phyloP scores from a whole-genome alignment of 441 rosid species.

The Lepidium campestre region DNA sequence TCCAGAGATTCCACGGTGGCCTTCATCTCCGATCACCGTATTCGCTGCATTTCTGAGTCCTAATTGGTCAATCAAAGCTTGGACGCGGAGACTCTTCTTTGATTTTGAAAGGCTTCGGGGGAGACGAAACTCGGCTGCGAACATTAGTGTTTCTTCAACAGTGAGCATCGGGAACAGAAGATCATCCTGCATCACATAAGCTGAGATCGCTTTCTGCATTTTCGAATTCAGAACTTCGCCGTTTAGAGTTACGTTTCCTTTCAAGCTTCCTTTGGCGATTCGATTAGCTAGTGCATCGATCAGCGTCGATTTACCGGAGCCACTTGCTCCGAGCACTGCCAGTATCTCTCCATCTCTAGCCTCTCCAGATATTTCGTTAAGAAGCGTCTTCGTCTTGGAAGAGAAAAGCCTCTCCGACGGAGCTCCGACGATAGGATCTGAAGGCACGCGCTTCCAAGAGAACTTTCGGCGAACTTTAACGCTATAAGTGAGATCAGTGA shows the following conservation, averaged over 20 bases:
- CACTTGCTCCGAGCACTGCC: constrained; percentile 88
- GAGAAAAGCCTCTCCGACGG: constrained; percentile 21
- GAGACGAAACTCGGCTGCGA: constrained; percentile 44
- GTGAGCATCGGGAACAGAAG: constrained; percentile 58
- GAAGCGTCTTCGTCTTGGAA: constrained; percentile 56
- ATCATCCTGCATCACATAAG: constrained; percentile 63
- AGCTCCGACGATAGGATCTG: constrained; percentile 26
- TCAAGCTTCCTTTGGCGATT: constrained; percentile 31
- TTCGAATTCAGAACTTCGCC: constrained; percentile 44
- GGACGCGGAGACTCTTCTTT: constrained; percentile 33
- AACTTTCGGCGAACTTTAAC: constrained; percentile 53
- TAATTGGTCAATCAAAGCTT: constrained; percentile 30
- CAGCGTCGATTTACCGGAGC: constrained; percentile 83
- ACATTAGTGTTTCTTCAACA: constrained; percentile 49
- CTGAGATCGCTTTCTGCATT: constrained; percentile 49
- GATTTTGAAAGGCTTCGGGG: constrained; percentile 34
- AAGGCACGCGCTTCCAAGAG: constrained; percentile 17
- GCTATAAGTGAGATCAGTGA: constrained; percentile 67
- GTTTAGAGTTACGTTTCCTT: constrained; percentile 47
- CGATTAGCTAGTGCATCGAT: constrained; percentile 70
- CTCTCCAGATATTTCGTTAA: constrained; percentile 72
- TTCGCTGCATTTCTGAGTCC: constrained; percentile 31
- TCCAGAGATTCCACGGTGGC: constrained; percentile 36
- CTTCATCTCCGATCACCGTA: constrained; percentile 37
- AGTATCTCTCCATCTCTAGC: constrained; percentile 80